Percentiles rank a stretch among this genome's conserved stretches.
Conservation (phyloP, 2,329 filamentous ascomycete genomes). For the Mycocentrospora acerina region DNA sequence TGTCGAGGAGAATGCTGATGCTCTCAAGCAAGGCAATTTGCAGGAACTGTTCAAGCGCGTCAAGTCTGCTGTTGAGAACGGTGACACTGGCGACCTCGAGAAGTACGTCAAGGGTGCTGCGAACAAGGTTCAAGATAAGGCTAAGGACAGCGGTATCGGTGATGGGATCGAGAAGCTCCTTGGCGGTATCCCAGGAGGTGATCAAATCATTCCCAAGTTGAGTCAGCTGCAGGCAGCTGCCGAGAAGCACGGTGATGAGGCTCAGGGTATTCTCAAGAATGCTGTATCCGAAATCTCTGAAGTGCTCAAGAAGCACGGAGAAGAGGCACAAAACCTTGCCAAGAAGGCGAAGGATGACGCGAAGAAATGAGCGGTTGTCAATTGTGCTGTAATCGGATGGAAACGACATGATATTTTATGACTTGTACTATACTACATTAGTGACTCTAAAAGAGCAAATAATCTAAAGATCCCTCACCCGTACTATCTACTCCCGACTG, state of each 20-base stretch:
- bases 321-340: constrained; percentile 33
- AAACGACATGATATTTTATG: constrained; percentile 4
- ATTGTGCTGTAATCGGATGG: neutral
- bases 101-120: constrained; percentile 61
- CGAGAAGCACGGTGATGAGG: constrained; percentile 68
- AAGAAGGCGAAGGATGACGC: constrained; percentile 39
- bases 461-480: no score
- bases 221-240: constrained; percentile 65
- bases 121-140: constrained; percentile 62
- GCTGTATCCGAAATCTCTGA: constrained; percentile 44
- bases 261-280: constrained; percentile 68
- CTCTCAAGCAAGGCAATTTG: constrained; percentile 67
- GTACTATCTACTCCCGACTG: no score
- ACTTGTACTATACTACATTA: constrained; percentile 4
- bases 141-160: constrained; percentile 54
- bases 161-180: constrained; percentile 62
- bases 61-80: constrained; percentile 62
- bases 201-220: constrained; percentile 66
- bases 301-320: constrained; percentile 37
- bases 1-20: constrained; percentile 68
- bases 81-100: constrained; percentile 61
- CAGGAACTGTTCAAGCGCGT: constrained; percentile 64
- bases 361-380: constrained; percentile 28
- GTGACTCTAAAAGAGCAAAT: no score
- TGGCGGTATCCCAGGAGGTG: constrained; percentile 65